A percentile compares a stretch with the other conserved stretches of the same genome.
Evolutionary conservation across 1,284 basidiomycete species (phyloP).

Genomic region (Rhodotorula sp.): DNA sequence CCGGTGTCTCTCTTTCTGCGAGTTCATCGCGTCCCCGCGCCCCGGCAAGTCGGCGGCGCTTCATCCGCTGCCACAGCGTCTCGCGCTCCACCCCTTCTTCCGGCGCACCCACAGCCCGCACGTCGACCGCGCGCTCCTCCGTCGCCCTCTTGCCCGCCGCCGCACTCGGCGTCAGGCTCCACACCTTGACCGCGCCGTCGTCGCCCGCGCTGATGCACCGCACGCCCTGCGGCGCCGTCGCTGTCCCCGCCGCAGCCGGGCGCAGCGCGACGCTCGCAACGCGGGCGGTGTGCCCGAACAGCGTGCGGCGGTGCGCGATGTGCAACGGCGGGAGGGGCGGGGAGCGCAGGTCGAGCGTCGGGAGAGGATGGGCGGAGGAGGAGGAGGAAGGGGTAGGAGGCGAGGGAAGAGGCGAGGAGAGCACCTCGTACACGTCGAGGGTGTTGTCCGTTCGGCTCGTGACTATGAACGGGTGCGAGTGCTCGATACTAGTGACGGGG

Average conservation of each 20-base stretch:
- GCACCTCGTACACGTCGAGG: conserved; percentile 47
- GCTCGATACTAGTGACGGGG: conserved; percentile 43
- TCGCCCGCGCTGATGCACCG: conserved; percentile 48
- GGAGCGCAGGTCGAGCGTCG: background rate
- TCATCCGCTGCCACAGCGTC: conserved; percentile 7
- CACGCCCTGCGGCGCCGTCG: conserved; percentile 37
- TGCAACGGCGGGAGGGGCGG: conserved; percentile 12
- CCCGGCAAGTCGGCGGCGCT: background rate
- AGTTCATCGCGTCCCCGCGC: background rate
- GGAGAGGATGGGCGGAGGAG: background rate
- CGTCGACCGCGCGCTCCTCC: background rate
- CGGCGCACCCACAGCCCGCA: background rate
- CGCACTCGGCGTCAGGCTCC: conserved; percentile 39
- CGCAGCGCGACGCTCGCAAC: conserved; percentile 48
- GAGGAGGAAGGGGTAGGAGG: background rate
- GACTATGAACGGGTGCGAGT: conserved; percentile 48
- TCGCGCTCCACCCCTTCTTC: background rate
- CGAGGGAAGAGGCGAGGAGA: background rate
- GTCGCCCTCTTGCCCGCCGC: background rate
- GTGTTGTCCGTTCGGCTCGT: conserved; percentile 47
- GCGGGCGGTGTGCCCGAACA: conserved; percentile 50
- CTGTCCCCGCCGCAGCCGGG: conserved; percentile 36
- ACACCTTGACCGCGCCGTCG: conserved; percentile 50
- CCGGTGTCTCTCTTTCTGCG: too few relatives aligned
- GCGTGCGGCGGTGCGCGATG: conserved; percentile 38